A percentile compares a stretch with the other conserved stretches of the same genome.
These are phyloP conservation scores for Acer negundo DNA, from an alignment of 345 rosid species.

Conservation along the genomic window DNA sequence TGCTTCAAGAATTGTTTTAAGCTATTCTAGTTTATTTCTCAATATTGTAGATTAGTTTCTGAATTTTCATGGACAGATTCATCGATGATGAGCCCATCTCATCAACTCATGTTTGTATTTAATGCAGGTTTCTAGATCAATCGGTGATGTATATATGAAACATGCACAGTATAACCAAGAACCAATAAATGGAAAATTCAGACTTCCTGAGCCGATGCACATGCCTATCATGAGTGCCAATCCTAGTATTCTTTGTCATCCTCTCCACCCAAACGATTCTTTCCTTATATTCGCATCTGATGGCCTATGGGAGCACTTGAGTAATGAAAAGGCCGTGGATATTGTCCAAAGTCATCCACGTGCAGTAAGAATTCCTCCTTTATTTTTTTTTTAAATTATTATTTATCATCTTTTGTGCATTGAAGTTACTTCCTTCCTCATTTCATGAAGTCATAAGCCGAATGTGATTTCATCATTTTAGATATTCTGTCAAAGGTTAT, in stretches of 20 bases:
- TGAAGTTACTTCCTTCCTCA: not conserved
- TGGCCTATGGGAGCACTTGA: constrained; percentile 96
- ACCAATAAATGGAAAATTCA: constrained; percentile 66
- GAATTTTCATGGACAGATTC: constrained; percentile 9
- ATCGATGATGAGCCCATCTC: constrained; percentile 1
- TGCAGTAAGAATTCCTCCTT: constrained; percentile 53
- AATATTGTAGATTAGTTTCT: constrained; percentile 8
- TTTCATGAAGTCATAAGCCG: not conserved
- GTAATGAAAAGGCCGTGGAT: constrained; percentile 83
- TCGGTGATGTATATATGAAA: constrained; percentile 90
- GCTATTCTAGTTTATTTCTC: not conserved
- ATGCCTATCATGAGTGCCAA: constrained; percentile 75
- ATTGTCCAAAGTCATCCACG: constrained; percentile 77
- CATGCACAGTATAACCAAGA: constrained; percentile 61
- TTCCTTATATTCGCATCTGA: constrained; percentile 95
- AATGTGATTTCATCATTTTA: not conserved
- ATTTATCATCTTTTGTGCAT: constrained; percentile 1
- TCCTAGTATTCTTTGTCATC: constrained; percentile 66
- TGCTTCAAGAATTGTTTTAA: not conserved
- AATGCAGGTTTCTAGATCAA: constrained; percentile 82
- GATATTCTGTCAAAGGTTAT: not conserved
- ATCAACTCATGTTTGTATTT: constrained; percentile 19
- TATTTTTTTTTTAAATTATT: not conserved
- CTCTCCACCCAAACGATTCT: constrained; percentile 77
- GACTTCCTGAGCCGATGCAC: constrained; percentile 73